A percentile compares a stretch with the other conserved stretches of the same genome.
These are phyloP conservation scores for Pseudogymnoascus sp. DNA, from an alignment of 2,329 filamentous ascomycete species.

Conservation along the genomic window DNA sequence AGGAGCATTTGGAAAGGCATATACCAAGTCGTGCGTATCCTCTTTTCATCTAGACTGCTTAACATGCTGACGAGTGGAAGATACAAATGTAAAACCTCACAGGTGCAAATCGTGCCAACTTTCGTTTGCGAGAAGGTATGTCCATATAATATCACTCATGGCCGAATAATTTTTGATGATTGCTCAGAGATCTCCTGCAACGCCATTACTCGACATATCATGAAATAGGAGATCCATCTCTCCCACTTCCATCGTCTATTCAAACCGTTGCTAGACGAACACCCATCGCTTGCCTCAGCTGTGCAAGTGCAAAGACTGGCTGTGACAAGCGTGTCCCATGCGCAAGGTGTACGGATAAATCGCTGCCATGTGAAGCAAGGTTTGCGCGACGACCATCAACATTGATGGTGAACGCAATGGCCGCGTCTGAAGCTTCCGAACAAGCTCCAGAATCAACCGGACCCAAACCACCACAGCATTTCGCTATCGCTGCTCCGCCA, in stretches of 20 bases:
- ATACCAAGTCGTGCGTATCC: constrained; percentile 42
- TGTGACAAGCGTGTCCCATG: constrained; percentile 46
- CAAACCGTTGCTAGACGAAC: constrained; percentile 35
- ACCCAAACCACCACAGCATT: background rate
- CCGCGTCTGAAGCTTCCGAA: background rate
- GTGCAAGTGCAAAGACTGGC: constrained; percentile 44
- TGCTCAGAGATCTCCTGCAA: constrained; percentile 40
- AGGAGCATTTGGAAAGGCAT: constrained; percentile 50
- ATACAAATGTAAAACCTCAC: constrained; percentile 50
- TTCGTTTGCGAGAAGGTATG: constrained; percentile 43
- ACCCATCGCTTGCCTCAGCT: constrained; percentile 44
- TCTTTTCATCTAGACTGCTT: background rate
- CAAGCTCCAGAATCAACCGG: background rate
- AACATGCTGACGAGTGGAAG: constrained; percentile 26
- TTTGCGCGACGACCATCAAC: constrained; percentile 47
- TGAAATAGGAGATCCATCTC: constrained; percentile 41
- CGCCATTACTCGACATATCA: constrained; percentile 46
- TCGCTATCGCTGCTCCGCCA: background rate
- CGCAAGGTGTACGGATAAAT: constrained; percentile 42
- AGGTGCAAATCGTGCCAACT: constrained; percentile 43
- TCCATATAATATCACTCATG: background rate
- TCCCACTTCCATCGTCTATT: constrained; percentile 37
- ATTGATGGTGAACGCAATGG: constrained; percentile 19
- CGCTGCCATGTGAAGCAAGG: constrained; percentile 40
- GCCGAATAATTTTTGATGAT: background rate